Conservation (phyloP, 2,329 filamentous ascomycete species). For the Cytospora chrysosperma region DNA sequence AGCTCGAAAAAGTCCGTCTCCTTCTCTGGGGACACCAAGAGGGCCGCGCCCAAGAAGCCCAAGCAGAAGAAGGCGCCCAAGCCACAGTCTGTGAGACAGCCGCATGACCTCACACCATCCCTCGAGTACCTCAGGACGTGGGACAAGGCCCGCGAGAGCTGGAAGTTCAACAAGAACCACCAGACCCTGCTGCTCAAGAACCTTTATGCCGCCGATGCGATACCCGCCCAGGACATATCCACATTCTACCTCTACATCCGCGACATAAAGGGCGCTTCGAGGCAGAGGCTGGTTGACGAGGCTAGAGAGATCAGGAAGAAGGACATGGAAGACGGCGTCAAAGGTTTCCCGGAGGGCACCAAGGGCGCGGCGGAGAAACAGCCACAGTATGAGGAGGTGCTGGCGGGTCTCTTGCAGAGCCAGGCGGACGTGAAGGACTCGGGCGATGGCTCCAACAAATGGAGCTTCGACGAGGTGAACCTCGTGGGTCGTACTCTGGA, state of each 20-base stretch:
- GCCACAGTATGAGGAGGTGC: slow-evolving; percentile 56
- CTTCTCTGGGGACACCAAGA: slow-evolving; percentile 46
- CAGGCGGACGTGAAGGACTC: slow-evolving; percentile 39
- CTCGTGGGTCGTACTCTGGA: slow-evolving; percentile 51
- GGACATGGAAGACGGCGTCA: slow-evolving; percentile 50
- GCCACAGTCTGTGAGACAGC: slow-evolving; percentile 27
- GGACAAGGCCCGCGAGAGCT: slow-evolving; percentile 65
- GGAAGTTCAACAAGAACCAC: slow-evolving; percentile 97
- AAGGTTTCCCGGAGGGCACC: slow-evolving; percentile 50
- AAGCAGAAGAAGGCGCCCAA: slow-evolving; percentile 38
- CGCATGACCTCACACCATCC: slow-evolving; percentile 55
- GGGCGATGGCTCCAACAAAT: slow-evolving; percentile 38
- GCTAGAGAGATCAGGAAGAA: slow-evolving; percentile 61
- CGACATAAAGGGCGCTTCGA: slow-evolving; percentile 73
- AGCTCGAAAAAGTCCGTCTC: slow-evolving; percentile 46
- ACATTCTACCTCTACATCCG: slow-evolving; percentile 75
- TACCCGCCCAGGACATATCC: slow-evolving; percentile 68
- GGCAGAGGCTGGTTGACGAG: slow-evolving; percentile 65
- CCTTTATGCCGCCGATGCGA: slow-evolving; percentile 67
- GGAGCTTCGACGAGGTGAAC: slow-evolving; percentile 51
- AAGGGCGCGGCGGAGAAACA: slow-evolving; percentile 50
- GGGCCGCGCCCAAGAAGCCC: slow-evolving; percentile 33
- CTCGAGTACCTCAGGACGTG: slow-evolving; percentile 77
- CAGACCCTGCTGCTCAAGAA: slow-evolving; percentile 85
- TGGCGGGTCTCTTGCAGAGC: slow-evolving; percentile 46